Percentiles rank a stretch among this genome's conserved stretches.
These are phyloP conservation scores for Linum lewisii DNA, from an alignment of 345 rosid genomes.

Conservation along the genomic window DNA sequence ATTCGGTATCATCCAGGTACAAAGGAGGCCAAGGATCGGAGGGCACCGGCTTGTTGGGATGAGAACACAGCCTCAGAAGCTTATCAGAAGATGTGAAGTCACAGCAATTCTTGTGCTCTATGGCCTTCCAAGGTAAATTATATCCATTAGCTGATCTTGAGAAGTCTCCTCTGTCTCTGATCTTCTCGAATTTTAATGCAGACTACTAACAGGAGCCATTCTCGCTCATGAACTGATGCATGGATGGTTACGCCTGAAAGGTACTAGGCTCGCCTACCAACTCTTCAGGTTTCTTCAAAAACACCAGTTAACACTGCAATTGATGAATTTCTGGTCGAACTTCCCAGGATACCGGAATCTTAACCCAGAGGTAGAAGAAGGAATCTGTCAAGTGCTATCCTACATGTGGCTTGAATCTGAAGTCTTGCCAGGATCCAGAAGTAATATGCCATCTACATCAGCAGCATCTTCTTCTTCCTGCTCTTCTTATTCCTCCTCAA, in stretches of 20 bases:
- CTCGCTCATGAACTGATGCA: conserved; percentile 95
- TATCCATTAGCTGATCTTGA: background rate
- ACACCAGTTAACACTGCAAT: background rate
- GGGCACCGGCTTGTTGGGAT: conserved; percentile 55
- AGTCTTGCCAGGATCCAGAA: conserved; percentile 49
- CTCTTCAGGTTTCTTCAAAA: background rate
- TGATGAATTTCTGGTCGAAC: background rate
- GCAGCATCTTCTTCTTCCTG: conserved; percentile 44
- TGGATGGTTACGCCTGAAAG: conserved; percentile 88
- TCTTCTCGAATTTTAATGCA: conserved; percentile 20
- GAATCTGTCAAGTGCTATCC: conserved; percentile 87
- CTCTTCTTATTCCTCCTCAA: conserved; percentile 23
- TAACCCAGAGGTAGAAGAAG: conserved; percentile 88
- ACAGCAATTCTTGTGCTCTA: conserved; percentile 94
- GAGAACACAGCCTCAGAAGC: conserved; percentile 74
- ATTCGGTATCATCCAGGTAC: conserved; percentile 33
- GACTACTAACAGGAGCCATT: conserved; percentile 90
- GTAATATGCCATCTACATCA: conserved; percentile 39
- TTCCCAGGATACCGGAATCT: conserved; percentile 69
- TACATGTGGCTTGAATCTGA: conserved; percentile 97
- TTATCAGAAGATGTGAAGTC: conserved; percentile 77
- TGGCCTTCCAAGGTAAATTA: conserved; percentile 85
- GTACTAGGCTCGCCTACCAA: conserved; percentile 20
- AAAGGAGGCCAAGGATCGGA: conserved; percentile 52
- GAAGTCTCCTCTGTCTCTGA: too few relatives aligned